Conservation (phyloP, 2,329 filamentous ascomycete genomes). For the Shiraia sp. region DNA sequence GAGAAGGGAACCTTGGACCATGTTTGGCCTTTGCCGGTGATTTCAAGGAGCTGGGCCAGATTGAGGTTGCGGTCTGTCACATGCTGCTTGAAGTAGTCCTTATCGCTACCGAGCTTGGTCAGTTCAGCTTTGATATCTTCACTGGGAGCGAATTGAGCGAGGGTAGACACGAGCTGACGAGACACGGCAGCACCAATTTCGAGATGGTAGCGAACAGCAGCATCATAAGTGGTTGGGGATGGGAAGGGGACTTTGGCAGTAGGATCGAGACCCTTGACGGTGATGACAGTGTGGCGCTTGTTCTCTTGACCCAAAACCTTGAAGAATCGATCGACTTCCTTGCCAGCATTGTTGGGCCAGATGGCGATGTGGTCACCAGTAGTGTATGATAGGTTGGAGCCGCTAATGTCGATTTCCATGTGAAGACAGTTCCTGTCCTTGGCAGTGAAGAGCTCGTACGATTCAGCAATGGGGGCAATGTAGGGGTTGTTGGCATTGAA, state of each 20-base stretch:
- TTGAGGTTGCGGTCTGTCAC: constrained; percentile 82
- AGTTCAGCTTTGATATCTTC: constrained; percentile 86
- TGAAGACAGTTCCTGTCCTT: constrained; percentile 95
- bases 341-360: constrained; percentile 94
- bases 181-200: constrained; percentile 95
- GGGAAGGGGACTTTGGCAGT: constrained; percentile 98
- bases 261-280: constrained; percentile 87
- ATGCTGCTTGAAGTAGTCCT: constrained; percentile 91
- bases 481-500: constrained; percentile 97
- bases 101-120: constrained; percentile 85
- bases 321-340: constrained; percentile 89
- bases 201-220: constrained; percentile 91
- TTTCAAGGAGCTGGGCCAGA: constrained; percentile 81
- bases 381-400: constrained; percentile 88
- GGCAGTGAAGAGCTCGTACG: constrained; percentile 85
- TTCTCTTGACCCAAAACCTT: constrained; percentile 73
- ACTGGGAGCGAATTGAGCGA: constrained; percentile 86
- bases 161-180: constrained; percentile 86
- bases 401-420: constrained; percentile 89
- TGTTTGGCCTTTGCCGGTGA: constrained; percentile 70
- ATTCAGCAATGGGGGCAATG: constrained; percentile 90
- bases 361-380: constrained; percentile 97
- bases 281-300: constrained; percentile 82
- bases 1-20: constrained; percentile 92
- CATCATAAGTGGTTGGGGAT: constrained; percentile 93